Percentiles rank a stretch among this genome's conserved stretches.
Conservation (phyloP, 192 early-diverging fungal genomes). For the Backusella parvicylindrica region DNA sequence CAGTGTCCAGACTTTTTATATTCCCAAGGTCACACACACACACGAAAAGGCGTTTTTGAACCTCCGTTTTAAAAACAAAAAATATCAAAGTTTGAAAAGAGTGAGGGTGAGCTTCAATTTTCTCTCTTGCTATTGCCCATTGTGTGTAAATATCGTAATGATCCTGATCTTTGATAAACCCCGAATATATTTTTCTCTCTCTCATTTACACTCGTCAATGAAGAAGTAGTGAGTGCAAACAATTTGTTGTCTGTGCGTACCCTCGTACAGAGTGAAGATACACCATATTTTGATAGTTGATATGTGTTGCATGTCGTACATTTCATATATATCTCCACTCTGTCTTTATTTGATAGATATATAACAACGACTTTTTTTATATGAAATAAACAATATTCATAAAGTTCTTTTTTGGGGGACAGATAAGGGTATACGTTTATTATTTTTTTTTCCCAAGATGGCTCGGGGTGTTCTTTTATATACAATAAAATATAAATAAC, state of each 20-base stretch:
- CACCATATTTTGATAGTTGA: neutral
- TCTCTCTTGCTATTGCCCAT: neutral
- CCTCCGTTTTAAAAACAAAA: neutral
- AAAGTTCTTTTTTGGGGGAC: neutral
- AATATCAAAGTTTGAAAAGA: neutral
- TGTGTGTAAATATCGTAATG: neutral
- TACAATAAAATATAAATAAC: neutral
- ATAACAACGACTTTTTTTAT: neutral
- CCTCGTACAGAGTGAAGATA: neutral
- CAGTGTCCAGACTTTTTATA: slow-evolving; percentile 1
- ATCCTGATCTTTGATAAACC: neutral
- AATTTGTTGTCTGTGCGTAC: slow-evolving; percentile 1
- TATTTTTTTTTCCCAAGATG: neutral
- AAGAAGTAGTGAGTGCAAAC: neutral
- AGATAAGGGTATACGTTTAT: neutral
- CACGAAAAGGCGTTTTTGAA: neutral
- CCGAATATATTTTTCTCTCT: neutral
- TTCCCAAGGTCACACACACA: slow-evolving; percentile 11
- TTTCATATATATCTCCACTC: neutral
- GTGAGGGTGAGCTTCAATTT: neutral
- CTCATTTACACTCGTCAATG: neutral
- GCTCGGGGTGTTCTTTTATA: neutral
- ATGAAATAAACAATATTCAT: neutral
- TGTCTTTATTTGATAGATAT: neutral
- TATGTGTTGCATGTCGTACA: neutral